phyloP scores from a whole-genome alignment of 805 yeast species.

The Scheffersomyces spartinae region DNA sequence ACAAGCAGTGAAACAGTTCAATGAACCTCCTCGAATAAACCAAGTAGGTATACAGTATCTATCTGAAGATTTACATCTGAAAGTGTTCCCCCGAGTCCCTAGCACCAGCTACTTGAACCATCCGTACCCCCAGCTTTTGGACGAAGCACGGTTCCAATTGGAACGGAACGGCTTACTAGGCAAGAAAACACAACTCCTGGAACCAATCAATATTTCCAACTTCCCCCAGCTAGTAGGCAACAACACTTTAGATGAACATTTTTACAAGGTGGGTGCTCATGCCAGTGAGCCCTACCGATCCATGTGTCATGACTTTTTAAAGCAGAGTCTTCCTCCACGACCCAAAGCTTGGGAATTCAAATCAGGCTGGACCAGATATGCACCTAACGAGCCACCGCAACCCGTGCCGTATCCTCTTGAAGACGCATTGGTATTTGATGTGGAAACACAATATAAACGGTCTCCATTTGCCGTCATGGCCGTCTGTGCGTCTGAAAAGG shows the following conservation, averaged over 20 bases:
- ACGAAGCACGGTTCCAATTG: slow-evolving; percentile 39
- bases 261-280: slow-evolving; percentile 52
- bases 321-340: slow-evolving; percentile 17
- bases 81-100: slow-evolving; percentile 41
- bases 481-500: slow-evolving; percentile 59
- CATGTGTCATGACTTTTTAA: slow-evolving; percentile 34
- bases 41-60: slow-evolving; percentile 76
- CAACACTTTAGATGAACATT: slow-evolving; percentile 72
- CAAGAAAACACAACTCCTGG: slow-evolving; percentile 50
- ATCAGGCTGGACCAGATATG: slow-evolving; percentile 80
- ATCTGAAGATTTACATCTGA: slow-evolving; percentile 44
- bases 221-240: slow-evolving; percentile 69
- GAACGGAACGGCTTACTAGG: slow-evolving; percentile 58
- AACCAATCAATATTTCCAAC: slow-evolving; percentile 44
- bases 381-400: slow-evolving; percentile 38
- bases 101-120: slow-evolving; percentile 16
- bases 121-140: slow-evolving; percentile 16
- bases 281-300: slow-evolving; percentile 50
- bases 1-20: slow-evolving; percentile 1
- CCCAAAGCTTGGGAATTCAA: slow-evolving; percentile 45
- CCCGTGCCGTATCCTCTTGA: slow-evolving; percentile 62
- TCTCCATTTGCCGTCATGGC: slow-evolving; percentile 74
- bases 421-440: slow-evolving; percentile 71
- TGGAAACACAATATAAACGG: slow-evolving; percentile 71
- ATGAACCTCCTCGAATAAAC: slow-evolving; percentile 46